Base-by-base conservation (phyloP, 768 basidiomycete species). In the Auriscalpium vulgare region DNA sequence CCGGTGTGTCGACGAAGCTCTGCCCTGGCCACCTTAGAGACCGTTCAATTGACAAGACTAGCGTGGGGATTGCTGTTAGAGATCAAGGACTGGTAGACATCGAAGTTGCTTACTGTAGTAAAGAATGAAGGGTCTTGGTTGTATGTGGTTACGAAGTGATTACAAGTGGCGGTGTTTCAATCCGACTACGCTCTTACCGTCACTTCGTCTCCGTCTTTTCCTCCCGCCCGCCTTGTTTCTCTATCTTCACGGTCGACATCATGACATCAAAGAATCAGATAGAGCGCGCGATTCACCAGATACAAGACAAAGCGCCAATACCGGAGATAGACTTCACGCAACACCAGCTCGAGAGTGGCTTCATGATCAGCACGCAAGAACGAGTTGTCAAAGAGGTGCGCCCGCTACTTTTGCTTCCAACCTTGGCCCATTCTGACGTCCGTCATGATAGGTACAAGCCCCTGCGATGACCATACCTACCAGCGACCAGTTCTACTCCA, bases 331-430 rank as follows among this genome's bases (percentile, higher is more conserved):
- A 97, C 77, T 95, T 87, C 67, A 94, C 95, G 5, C 88, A 91
- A 65, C 93, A 97, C 71, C 75, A 83, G 59, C 83, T 95, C 58
- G 97, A 98, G 57, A 94, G 97, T 72, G 97, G 97, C 23, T 87
- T 81, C 64, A 77, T 85, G 51, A 87, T 97, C 65, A 90, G 84
- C 72, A 98, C 97, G 10, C 91, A 92, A 65, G 95, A 97, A 71
- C 83, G 95, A 63, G 91, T 97, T 47, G 83, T 97, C 66, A 97
- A 97, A 73, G 95, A 98, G 75, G 94, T 95, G 63, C 63, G 84
- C 47, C 35, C 47, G 35, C 43, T 35, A 3, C 21, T 9, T 36
- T 14, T 5, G 4, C 29, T 37, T 23, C 10, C 44, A 38, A 37
- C 17, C 6, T 16, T 7, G 21, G 29, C 29, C 29, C 29, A 29